Evolutionary conservation across 495 filamentous ascomycete genomes (phyloP).

Genomic region (Daldinia childiae): DNA sequence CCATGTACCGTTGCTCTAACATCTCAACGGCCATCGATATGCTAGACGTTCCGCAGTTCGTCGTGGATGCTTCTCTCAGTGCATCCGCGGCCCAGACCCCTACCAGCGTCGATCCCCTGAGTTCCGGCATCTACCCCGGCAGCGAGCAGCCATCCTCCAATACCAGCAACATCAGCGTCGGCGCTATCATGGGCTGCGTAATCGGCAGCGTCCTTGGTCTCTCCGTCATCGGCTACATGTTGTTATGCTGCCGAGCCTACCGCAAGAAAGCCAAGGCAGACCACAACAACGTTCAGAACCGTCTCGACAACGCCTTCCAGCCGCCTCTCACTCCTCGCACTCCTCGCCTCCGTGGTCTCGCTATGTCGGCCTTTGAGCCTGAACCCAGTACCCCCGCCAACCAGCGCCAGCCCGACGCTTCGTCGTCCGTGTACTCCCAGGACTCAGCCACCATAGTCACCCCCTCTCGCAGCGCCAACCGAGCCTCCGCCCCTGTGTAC

Average conservation of each 20-base stretch:
- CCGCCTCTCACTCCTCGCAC: background rate
- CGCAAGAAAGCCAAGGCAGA: slow-evolving; percentile 3
- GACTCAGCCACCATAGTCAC: background rate
- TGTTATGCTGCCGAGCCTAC: background rate
- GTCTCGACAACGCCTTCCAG: background rate
- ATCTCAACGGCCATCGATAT: slow-evolving; percentile 39
- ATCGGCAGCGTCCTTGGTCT: slow-evolving; percentile 41
- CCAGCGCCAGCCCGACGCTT: no score
- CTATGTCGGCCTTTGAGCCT: background rate
- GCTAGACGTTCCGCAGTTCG: slow-evolving; percentile 45
- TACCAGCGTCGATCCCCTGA: slow-evolving; percentile 5
- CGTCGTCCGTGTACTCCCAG: background rate
- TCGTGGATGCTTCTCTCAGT: slow-evolving; percentile 36
- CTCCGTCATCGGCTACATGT: slow-evolving; percentile 22
- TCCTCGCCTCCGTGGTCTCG: background rate
- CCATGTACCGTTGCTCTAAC: slow-evolving; percentile 51
- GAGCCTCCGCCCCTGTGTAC: background rate
- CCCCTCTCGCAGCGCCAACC: background rate
- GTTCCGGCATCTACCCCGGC: background rate
- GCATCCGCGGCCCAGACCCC: background rate
- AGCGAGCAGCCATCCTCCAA: background rate
- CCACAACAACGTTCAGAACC: background rate
- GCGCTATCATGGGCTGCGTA: slow-evolving; percentile 44
- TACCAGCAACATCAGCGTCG: background rate
- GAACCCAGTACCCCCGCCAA: background rate